phyloP scores from a whole-genome alignment of 306 rosid genomes.

The Alnus rubra region DNA sequence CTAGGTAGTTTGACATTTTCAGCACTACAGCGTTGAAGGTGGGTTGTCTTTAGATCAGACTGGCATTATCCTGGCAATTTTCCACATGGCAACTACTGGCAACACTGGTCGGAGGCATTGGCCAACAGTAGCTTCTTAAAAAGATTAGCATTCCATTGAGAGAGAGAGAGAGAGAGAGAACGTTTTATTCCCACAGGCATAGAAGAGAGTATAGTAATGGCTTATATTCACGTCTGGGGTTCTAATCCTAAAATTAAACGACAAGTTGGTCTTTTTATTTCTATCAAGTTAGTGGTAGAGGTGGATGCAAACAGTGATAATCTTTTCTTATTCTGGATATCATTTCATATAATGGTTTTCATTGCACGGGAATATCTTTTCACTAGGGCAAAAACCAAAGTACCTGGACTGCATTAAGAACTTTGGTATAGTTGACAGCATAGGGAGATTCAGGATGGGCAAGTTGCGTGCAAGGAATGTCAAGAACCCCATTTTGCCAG shows the following conservation, averaged over 20 bases:
- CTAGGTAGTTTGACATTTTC: background rate
- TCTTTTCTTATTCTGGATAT: background rate
- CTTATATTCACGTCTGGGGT: background rate
- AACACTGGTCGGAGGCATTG: background rate
- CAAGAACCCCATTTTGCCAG: slow-evolving; percentile 89
- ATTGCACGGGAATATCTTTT: slow-evolving; percentile 3
- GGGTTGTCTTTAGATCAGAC: background rate
- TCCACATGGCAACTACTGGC: background rate
- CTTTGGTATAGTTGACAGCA: slow-evolving; percentile 56
- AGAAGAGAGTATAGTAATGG: background rate
- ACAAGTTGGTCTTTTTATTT: background rate
- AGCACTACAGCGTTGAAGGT: background rate
- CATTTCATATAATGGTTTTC: background rate
- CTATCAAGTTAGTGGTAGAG: background rate
- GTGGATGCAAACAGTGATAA: background rate
- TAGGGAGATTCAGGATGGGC: slow-evolving; percentile 48
- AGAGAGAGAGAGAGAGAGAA: background rate
- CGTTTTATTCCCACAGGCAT: background rate
- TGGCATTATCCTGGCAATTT: background rate
- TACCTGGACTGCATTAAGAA: slow-evolving; percentile 76
- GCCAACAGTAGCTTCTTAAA: background rate
- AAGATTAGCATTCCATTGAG: background rate
- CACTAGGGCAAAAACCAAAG: slow-evolving; percentile 24
- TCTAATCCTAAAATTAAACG: background rate
- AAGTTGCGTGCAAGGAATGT: slow-evolving; percentile 44